These are phyloP conservation scores for Globisporangium uncinulatum DNA, from an alignment of 352 stramenopile genomes.

Conservation along the genomic window DNA sequence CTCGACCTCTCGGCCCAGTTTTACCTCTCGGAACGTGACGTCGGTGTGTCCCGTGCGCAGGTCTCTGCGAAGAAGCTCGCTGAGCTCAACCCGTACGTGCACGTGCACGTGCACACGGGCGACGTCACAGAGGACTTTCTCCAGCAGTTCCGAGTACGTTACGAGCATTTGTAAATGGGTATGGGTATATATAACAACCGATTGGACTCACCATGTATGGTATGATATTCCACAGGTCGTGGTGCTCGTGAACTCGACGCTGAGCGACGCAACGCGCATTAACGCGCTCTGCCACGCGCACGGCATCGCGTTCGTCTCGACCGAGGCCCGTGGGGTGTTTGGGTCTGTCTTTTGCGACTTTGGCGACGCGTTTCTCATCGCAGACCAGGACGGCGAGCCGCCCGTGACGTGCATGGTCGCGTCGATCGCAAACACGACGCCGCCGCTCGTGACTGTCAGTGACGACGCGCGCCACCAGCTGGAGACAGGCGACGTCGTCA, in stretches of 20 bases:
- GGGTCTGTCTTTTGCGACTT: constrained; percentile 98
- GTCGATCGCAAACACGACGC: constrained; percentile 84
- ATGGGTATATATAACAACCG: background rate
- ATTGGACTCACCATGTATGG: background rate
- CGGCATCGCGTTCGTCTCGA: constrained; percentile 91
- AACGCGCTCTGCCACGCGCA: constrained; percentile 83
- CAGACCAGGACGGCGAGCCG: constrained; percentile 93
- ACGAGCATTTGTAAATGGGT: background rate
- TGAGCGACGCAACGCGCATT: constrained; percentile 66
- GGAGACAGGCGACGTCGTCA: constrained; percentile 95
- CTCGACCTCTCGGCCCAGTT: constrained; percentile 95
- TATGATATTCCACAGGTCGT: constrained; percentile 39
- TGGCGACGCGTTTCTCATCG: constrained; percentile 92
- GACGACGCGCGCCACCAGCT: constrained; percentile 97
- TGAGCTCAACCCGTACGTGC: constrained; percentile 97
- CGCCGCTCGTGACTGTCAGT: constrained; percentile 93
- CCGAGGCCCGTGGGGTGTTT: constrained; percentile 92
- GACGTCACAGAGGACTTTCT: constrained; percentile 70
- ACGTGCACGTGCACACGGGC: constrained; percentile 58
- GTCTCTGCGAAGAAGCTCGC: constrained; percentile 87
- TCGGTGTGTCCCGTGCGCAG: constrained; percentile 83
- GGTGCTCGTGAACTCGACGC: constrained; percentile 77
- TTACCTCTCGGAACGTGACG: constrained; percentile 89
- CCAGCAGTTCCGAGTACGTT: constrained; percentile 60
- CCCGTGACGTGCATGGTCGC: constrained; percentile 91